A percentile compares a stretch with the other conserved stretches of the same genome.
Conservation (phyloP, 2,329 filamentous ascomycete species). For the Alternaria atra region DNA sequence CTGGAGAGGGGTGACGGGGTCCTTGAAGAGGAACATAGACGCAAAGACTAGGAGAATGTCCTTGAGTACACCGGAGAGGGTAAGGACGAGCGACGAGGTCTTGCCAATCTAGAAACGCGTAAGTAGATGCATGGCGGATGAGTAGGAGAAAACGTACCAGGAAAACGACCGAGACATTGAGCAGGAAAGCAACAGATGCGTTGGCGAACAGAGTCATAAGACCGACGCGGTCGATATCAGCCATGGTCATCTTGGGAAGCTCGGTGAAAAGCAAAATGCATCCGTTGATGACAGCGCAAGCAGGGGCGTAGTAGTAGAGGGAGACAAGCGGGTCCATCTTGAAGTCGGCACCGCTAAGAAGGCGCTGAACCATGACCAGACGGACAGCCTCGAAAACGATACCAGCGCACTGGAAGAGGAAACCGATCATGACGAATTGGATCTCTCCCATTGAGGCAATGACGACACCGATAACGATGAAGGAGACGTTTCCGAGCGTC, state of each 20-base stretch:
- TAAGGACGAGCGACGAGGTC: conserved; percentile 85
- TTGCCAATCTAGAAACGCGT: conserved; percentile 74
- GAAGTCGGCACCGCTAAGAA: conserved; percentile 83
- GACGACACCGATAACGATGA: conserved; percentile 93
- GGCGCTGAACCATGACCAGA: conserved; percentile 83
- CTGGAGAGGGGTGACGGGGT: conserved; percentile 77
- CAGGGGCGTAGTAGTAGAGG: conserved; percentile 88
- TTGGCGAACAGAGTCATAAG: conserved; percentile 77
- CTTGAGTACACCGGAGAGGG: conserved; percentile 87
- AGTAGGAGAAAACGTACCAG: conserved; percentile 66
- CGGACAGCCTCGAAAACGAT: conserved; percentile 84
- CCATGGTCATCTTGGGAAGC: conserved; percentile 72
- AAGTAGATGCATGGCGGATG: conserved; percentile 18
- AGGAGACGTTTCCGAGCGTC: conserved; percentile 89
- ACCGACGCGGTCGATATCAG: conserved; percentile 77
- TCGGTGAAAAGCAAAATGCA: conserved; percentile 77
- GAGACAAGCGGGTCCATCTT: conserved; percentile 93
- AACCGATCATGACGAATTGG: conserved; percentile 83
- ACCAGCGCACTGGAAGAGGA: conserved; percentile 80
- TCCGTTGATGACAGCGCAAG: conserved; percentile 84
- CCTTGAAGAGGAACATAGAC: conserved; percentile 83
- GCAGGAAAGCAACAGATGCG: conserved; percentile 78
- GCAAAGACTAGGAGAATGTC: conserved; percentile 83
- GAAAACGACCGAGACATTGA: conserved; percentile 88
- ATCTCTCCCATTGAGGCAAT: conserved; percentile 97